phyloP scores from a whole-genome alignment of 169 alveolate genomes.

The Plasmodium knowlesi region DNA sequence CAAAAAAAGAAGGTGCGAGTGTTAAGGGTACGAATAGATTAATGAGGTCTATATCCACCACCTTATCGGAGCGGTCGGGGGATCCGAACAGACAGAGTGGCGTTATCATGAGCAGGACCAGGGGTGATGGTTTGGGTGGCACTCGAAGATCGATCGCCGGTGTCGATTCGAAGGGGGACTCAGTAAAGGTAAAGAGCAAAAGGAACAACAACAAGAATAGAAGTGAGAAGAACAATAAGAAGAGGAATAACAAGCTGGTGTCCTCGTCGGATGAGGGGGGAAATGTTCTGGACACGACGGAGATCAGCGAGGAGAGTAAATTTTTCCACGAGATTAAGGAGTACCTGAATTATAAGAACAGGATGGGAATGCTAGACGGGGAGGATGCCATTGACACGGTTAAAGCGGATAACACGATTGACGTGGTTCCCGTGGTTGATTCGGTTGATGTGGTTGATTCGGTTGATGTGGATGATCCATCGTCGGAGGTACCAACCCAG shows the following conservation, averaged over 20 bases:
- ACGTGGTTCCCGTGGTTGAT: too few relatives aligned
- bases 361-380: neutral
- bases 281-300: constrained; percentile 5
- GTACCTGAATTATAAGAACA: constrained; percentile 12
- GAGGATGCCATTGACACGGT: neutral
- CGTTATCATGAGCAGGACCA: neutral
- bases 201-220: neutral
- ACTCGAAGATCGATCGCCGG: neutral
- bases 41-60: neutral
- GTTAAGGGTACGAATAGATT: neutral
- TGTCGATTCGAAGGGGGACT: neutral
- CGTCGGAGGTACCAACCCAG: neutral
- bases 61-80: neutral
- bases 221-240: too few relatives aligned
- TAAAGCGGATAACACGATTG: too few relatives aligned
- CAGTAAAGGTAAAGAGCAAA: neutral
- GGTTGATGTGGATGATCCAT: neutral
- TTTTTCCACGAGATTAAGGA: constrained; percentile 47
- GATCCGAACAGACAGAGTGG: neutral
- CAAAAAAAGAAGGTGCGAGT: neutral
- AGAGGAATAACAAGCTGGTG: neutral
- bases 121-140: neutral
- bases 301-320: constrained; percentile 15
- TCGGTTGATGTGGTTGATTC: neutral
- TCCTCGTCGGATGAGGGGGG: constrained; percentile 20